Percentiles rank a stretch among this genome's conserved stretches.
Conservation (phyloP, 257 asterid species). For the Solanum piurae region DNA sequence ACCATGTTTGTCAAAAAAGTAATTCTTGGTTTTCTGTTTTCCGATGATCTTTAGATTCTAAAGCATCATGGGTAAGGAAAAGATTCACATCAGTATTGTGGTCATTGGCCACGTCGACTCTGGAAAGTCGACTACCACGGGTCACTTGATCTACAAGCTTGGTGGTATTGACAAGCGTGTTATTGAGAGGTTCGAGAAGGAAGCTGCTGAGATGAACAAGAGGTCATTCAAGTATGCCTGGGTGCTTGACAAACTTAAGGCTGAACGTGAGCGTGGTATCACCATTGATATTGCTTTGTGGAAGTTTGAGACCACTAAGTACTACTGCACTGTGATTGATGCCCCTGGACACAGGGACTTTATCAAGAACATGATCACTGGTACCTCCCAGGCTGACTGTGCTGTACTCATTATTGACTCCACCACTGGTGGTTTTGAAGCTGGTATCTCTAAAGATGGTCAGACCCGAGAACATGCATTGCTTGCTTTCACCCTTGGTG, state of each 20-base stretch:
- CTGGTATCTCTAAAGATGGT: slow-evolving; percentile 79
- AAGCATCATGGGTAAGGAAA: slow-evolving; percentile 22
- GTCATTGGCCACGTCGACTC: slow-evolving; percentile 45
- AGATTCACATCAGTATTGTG: slow-evolving; percentile 35
- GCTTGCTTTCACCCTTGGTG: slow-evolving; percentile 79
- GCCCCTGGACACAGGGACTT: slow-evolving; percentile 87
- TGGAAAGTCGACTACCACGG: slow-evolving; percentile 38
- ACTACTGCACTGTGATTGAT: slow-evolving; percentile 82
- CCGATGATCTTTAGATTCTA: not conserved
- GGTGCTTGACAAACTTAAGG: slow-evolving; percentile 89
- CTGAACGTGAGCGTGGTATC: slow-evolving; percentile 86
- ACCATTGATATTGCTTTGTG: slow-evolving; percentile 80
- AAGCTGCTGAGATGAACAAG: slow-evolving; percentile 85
- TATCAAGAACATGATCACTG: slow-evolving; percentile 78
- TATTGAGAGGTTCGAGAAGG: slow-evolving; percentile 81
- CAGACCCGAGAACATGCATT: slow-evolving; percentile 85
- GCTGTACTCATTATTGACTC: slow-evolving; percentile 77
- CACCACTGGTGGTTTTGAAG: slow-evolving; percentile 86
- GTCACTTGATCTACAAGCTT: slow-evolving; percentile 66
- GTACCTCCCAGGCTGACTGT: slow-evolving; percentile 84
- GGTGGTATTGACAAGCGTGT: slow-evolving; percentile 88
- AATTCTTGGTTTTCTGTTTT: not conserved
- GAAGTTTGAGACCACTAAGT: slow-evolving; percentile 82
- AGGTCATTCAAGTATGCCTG: slow-evolving; percentile 86
- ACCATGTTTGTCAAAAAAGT: not conserved